Conservation (phyloP, 257 asterid genomes). For the Fraxinus quadrangulata region DNA sequence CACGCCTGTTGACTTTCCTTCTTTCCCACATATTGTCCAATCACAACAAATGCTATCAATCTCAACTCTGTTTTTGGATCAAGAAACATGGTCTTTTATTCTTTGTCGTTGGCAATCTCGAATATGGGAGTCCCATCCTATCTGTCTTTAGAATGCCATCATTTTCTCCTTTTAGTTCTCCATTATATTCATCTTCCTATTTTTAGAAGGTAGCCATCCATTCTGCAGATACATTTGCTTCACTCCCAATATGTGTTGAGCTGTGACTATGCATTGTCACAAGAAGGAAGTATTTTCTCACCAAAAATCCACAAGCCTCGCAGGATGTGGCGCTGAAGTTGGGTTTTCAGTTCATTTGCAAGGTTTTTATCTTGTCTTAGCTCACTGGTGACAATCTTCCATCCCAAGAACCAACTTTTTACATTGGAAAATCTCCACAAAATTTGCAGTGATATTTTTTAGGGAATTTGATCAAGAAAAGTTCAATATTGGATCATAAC, state of each 20-base stretch:
- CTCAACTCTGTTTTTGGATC: background rate
- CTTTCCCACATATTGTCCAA: background rate
- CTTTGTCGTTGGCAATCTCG: background rate
- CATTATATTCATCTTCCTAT: background rate
- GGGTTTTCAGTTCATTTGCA: conserved; percentile 31
- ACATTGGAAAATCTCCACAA: conserved; percentile 21
- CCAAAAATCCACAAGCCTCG: conserved; percentile 18
- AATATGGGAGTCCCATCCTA: background rate
- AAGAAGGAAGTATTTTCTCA: conserved; percentile 35
- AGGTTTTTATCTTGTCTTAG: conserved; percentile 33
- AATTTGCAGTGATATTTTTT: background rate
- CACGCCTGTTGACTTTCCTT: background rate
- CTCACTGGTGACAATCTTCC: conserved; percentile 28
- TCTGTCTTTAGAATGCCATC: background rate
- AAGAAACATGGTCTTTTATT: background rate
- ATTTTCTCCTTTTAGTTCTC: background rate
- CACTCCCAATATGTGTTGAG: background rate
- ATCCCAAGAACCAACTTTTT: conserved; percentile 19
- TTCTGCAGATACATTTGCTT: background rate
- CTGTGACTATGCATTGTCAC: conserved; percentile 38
- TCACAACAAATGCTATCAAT: background rate
- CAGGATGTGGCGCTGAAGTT: conserved; percentile 23
- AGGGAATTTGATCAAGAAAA: background rate
- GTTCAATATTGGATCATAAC: background rate
- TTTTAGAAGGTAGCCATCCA: background rate